These are phyloP conservation scores for Endoconidiophora laricicola DNA, from an alignment of 2,329 filamentous ascomycete genomes.

Conservation along the genomic window DNA sequence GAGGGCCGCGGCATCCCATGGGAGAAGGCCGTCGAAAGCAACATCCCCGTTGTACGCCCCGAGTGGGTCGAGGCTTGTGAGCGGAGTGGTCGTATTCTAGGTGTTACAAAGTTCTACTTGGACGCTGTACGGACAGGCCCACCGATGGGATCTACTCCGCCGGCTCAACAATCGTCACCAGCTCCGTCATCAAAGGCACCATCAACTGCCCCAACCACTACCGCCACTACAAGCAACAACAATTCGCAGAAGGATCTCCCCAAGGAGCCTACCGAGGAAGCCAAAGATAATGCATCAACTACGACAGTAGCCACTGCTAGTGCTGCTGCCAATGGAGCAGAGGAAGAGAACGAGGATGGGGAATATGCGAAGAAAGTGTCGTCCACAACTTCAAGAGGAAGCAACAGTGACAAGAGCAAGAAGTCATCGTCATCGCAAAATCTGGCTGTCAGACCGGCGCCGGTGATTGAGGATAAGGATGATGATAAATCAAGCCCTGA, in stretches of 20 bases:
- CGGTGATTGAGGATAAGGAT: conserved; percentile 5
- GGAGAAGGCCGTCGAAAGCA: conserved; percentile 96
- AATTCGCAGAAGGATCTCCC: conserved; percentile 17
- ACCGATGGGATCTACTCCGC: conserved; percentile 22
- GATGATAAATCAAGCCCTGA: conserved; percentile 1
- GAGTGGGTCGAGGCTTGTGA: conserved; percentile 98
- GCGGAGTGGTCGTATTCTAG: conserved; percentile 76
- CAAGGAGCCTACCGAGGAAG: conserved; percentile 12
- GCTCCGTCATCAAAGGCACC: conserved; percentile 14
- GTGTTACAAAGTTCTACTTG: conserved; percentile 89
- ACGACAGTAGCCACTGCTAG: not conserved
- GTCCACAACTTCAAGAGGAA: no score
- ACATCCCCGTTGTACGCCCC: conserved; percentile 88
- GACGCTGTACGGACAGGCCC: conserved; percentile 49
- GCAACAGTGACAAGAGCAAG: conserved; percentile 18
- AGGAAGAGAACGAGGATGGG: conserved; percentile 20
- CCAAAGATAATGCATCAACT: conserved; percentile 13
- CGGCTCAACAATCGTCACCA: conserved; percentile 17
- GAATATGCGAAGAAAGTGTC: conserved; percentile 19
- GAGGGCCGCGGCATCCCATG: conserved; percentile 78
- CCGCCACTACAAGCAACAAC: conserved; percentile 11
- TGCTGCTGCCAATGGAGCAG: not conserved
- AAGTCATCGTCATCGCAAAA: conserved; percentile 34
- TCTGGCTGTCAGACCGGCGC: conserved; percentile 6
- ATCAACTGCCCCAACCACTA: conserved; percentile 8